Base-by-base conservation (phyloP, 495 filamentous ascomycete species). In the Rhizodiscina lignyota region DNA sequence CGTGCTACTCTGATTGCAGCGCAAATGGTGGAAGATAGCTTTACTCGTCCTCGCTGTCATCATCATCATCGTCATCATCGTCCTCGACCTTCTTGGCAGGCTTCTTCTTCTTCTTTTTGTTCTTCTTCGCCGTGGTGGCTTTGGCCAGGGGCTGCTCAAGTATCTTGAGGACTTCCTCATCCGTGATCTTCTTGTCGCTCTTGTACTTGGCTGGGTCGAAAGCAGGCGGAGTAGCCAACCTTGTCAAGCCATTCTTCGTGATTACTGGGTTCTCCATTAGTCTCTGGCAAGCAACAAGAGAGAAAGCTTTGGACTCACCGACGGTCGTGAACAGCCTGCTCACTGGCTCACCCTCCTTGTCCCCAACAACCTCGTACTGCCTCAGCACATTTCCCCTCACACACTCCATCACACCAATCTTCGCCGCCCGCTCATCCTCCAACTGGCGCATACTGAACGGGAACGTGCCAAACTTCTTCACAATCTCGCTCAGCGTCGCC, bases 391-490 rank as follows among this genome's bases (percentile, higher is more conserved):
- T 82, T 41, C 72, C 69, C 39, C 89, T 80, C 35, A 93, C 86
- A 59, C 86, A 94, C 62, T 96, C 89, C 30, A 94, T 72, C 36
- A 94, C 79, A 47, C 89, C 89, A 39, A 91, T 78, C 70, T 97
- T 97, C 41, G 84, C 91, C 41, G 83, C 78, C 49, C 86, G 73
- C 68, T 96, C 91, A 51, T 96, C 91, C 32, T 94, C 86, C 32
- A 97, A 73, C 63, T 97, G 89, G 53, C 89, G 72, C 62, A 97
- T 65, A 58, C 83, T 89, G 73, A 97, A 97, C 42, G 89, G 91
- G 68, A 97, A 97, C 32, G 72, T 80, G 42, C 86, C 85, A 58
- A 96, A 96, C 63, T 87, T 96, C 72, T 83, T 86, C 45, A 87
- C 75, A 37, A 92, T 74, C 60, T 94, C 91, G 18, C 82, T 91